phyloP scores from a whole-genome alignment of 2,329 filamentous ascomycete genomes.

The Aspergillus pseudoviridinutans region DNA sequence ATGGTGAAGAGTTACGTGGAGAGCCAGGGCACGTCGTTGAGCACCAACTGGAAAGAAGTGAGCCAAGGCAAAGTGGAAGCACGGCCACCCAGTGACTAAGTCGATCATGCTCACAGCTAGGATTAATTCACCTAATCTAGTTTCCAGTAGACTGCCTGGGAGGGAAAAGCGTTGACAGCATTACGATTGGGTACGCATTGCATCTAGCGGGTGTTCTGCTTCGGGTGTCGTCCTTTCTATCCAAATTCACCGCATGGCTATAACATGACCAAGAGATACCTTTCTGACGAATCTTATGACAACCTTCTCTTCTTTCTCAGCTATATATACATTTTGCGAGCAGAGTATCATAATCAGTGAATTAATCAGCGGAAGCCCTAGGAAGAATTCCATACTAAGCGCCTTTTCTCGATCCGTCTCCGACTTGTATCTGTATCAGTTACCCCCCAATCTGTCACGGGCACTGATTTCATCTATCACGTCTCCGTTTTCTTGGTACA shows the following conservation, averaged over 20 bases:
- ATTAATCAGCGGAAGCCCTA: not conserved
- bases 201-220: not conserved
- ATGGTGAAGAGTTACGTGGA: slow-evolving; percentile 98
- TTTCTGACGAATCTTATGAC: not conserved
- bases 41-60: slow-evolving; percentile 88
- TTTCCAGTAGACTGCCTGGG: not conserved
- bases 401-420: not conserved
- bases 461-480: slow-evolving; percentile 12
- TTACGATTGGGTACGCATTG: not conserved
- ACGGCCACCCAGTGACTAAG: slow-evolving; percentile 23
- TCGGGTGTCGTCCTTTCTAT: not conserved
- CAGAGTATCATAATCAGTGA: not conserved
- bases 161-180: not conserved
- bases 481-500: slow-evolving; percentile 58
- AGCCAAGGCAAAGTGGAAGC: slow-evolving; percentile 63
- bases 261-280: not conserved
- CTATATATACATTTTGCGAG: not conserved
- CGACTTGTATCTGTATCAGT: slow-evolving; percentile 1
- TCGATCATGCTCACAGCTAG: not conserved
- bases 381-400: not conserved
- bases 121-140: not conserved
- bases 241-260: not conserved
- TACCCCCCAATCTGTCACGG: not conserved
- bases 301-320: not conserved
- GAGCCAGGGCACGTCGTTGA: slow-evolving; percentile 88